phyloP scores from a whole-genome alignment of 2,329 filamentous ascomycete genomes.

The Colletotrichum abscissum region DNA sequence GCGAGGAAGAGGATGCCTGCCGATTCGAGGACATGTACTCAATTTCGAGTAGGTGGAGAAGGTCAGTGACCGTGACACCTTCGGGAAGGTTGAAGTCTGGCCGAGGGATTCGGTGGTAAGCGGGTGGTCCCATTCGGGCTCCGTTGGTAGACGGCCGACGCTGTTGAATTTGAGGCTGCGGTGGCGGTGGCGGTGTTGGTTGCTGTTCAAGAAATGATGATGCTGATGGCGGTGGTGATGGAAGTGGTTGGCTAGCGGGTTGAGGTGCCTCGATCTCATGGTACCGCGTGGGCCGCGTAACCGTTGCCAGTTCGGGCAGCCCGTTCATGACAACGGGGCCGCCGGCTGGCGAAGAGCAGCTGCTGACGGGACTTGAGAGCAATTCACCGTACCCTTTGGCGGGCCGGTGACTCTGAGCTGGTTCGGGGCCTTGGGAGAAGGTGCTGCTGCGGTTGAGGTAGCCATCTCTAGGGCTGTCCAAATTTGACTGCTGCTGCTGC shows the following conservation, averaged over 20 bases:
- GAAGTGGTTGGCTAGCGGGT: neutral
- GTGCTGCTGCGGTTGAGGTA: neutral
- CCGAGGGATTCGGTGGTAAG: conserved; percentile 26
- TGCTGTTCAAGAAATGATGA: neutral
- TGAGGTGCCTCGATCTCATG: neutral
- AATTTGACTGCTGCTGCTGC: neutral
- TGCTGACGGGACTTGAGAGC: neutral
- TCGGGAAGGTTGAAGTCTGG: conserved; percentile 24
- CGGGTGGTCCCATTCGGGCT: neutral
- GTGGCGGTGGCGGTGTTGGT: neutral
- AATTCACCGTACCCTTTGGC: neutral
- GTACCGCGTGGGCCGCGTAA: neutral
- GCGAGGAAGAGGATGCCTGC: neutral
- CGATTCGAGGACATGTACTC: conserved; percentile 18
- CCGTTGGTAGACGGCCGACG: neutral
- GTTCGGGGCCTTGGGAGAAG: neutral
- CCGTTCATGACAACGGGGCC: neutral
- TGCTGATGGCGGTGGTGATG: neutral
- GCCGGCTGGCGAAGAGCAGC: no score
- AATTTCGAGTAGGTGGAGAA: conserved; percentile 26
- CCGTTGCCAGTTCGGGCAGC: neutral
- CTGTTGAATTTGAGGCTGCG: neutral
- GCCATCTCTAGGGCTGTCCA: neutral
- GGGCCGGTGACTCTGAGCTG: neutral
- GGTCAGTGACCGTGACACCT: conserved; percentile 27